Evolutionary conservation across 768 basidiomycete species (phyloP), one percentile per base, ranked within the genome.

Genomic region (Tremella mesenterica): DNA sequence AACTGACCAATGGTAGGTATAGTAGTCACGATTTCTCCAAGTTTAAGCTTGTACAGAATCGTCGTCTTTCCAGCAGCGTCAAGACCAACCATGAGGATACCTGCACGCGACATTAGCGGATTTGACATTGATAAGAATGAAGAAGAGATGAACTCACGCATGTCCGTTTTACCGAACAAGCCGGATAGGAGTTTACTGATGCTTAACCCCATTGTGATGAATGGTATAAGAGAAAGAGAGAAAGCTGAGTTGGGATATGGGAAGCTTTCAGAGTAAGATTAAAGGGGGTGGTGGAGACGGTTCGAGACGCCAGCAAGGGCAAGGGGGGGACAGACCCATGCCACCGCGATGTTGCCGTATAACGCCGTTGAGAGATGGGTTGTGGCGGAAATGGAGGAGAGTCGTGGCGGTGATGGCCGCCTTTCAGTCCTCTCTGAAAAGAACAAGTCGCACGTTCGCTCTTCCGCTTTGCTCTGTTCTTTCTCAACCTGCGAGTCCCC

Each of bases 51-150:
- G 82, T 95, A 99, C 65, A 99, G 80, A 69, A 97, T 99, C 56
- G 76, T 75, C 62, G 91, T 95, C 78, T 96, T 95, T 79, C 92
- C 92, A 66, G 93, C 93, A 70, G 95, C 95, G 73, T 99, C 95
- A 70, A 99, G 88, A 78, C 95, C 95, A 73, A 99, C 93, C 93
- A 99, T 99, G 76, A 99, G 79, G 79, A 99, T 97, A 74, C 93
- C 92, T 95, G 52, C 14, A 39, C 25, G 38, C 48, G 36, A 14
- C 14, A 18, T 16, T 25, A 43, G 14, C 9, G 23, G 41, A 30
- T 18, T 20, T 44, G 47, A 48, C n/a, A 29, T 41, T n/a, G 5
- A 31, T 31, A 31, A 29, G n/a, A 12, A 18, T 28, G 14, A 27
- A 31, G 18, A 29, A 18, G 47, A 30, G 29, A 31, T 27, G 63